Base-by-base conservation (phyloP, 176 grass and related monocot species). In the Juncus effusus region DNA sequence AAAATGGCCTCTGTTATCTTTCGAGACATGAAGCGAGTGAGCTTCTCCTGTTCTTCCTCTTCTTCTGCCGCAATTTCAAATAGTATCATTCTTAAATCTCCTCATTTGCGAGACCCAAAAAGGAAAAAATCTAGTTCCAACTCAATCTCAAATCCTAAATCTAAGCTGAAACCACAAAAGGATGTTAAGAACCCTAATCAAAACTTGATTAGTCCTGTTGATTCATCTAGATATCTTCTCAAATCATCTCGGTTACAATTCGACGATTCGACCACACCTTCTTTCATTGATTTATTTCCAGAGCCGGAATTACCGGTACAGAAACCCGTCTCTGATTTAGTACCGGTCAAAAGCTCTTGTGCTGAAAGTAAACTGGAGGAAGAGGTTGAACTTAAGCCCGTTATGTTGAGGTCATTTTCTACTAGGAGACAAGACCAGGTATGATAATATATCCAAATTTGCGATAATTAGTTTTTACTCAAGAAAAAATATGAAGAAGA, bases 191-290 rank as follows among this genome's bases (percentile, higher is more conserved):
- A 69, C 10, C 36, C 37, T 44, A 54, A 51, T 64, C 51, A 42
- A 35, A 74, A 13, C 11, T 41, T 38, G 57, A 58, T 61, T 11
- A 91, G 84, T 71, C 87, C 87, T 4, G 79, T 60, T 3, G 73
- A 72, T 13, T 96, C 92, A 0, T 91, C 87, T 8, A 76, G 85
- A 73, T 86, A 88, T 74, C 85, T 96, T 41, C 88, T 92, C 69
- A 83, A 83, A 59, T 96, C 93, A 36, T 88, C 93, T 3, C 61
- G 82, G 28, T 36, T 87, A 40, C 77, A 85, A 40, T 62, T 79
- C 2, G 76, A 79, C 55, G 79, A 85, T 47, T 7, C 45, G 5
- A 41, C 19, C 16, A 59, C 59, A 11, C 36, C 78, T 4, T 62
- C 54, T 8, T 85, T 85, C 76, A 53, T 78, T 44, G 82, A 88